These are phyloP conservation scores for Oidiodendron maius DNA, from an alignment of 495 filamentous ascomycete species.

Conservation along the genomic window DNA sequence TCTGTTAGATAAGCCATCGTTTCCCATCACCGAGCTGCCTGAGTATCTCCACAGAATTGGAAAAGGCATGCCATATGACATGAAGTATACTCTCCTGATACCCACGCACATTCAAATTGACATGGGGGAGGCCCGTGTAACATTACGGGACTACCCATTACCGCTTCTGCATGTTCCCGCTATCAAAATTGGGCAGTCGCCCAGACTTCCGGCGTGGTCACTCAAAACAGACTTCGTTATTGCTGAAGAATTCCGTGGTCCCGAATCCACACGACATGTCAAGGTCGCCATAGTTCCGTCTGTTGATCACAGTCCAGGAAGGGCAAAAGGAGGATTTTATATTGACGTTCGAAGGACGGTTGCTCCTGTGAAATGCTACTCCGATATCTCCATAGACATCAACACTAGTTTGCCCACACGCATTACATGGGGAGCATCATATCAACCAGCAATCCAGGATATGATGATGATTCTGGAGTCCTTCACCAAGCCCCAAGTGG, in stretches of 20 bases:
- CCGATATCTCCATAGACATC: constrained; percentile 83
- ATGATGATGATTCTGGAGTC: constrained; percentile 99
- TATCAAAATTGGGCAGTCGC: constrained; percentile 71
- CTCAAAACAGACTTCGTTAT: constrained; percentile 92
- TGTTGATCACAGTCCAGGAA: constrained; percentile 28
- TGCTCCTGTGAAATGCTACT: constrained; percentile 93
- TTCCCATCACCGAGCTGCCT: constrained; percentile 72
- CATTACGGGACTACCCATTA: constrained; percentile 86
- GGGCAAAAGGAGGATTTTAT: constrained; percentile 57
- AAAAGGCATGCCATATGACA: constrained; percentile 91
- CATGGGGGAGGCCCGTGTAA: constrained; percentile 85
- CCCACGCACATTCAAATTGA: constrained; percentile 85
- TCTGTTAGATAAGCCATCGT: constrained; percentile 86
- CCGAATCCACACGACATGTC: constrained; percentile 71
- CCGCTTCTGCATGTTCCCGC: constrained; percentile 88
- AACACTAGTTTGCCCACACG: constrained; percentile 86
- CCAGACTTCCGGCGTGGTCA: constrained; percentile 73
- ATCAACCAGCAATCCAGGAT: constrained; percentile 97
- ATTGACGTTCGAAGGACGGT: constrained; percentile 89
- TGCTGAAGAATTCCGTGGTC: constrained; percentile 82
- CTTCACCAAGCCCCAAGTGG: constrained; percentile 91
- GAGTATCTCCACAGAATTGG: constrained; percentile 81
- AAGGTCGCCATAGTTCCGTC: constrained; percentile 82
- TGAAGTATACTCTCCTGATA: constrained; percentile 80
- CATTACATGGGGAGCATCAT: constrained; percentile 95